Evolutionary conservation across 208 protist genomes (phyloP).

Genomic region (Naegleria fowleri): DNA sequence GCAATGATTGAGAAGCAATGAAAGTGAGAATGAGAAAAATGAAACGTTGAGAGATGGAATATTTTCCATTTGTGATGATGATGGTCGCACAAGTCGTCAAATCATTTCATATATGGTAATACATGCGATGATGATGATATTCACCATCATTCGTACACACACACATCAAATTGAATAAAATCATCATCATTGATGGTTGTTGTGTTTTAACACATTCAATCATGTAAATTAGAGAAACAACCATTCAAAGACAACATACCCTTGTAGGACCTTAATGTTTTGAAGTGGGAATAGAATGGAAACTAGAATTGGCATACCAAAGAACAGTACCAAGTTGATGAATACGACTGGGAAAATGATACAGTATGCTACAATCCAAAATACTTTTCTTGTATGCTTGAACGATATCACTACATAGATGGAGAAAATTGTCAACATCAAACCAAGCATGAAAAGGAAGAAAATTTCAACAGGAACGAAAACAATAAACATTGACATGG

Average conservation of each 20-base stretch:
- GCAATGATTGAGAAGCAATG: not conserved
- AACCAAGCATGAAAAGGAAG: not conserved
- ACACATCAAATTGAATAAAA: too few relatives aligned
- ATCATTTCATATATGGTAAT: too few relatives aligned
- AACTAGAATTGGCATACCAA: slow-evolving; percentile 7
- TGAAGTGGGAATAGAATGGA: not conserved
- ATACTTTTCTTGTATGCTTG: not conserved
- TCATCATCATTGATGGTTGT: too few relatives aligned
- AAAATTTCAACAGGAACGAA: not conserved
- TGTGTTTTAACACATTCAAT: too few relatives aligned
- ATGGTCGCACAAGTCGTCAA: too few relatives aligned
- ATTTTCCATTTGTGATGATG: too few relatives aligned
- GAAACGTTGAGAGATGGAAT: too few relatives aligned
- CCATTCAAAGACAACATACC: not conserved
- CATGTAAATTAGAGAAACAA: too few relatives aligned
- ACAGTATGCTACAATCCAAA: slow-evolving; percentile 1
- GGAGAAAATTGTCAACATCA: not conserved
- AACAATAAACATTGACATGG: not conserved
- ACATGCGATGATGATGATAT: too few relatives aligned
- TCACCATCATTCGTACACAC: too few relatives aligned
- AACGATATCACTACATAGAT: not conserved
- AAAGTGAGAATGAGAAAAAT: too few relatives aligned
- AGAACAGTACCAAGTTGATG: not conserved
- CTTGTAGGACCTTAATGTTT: not conserved
- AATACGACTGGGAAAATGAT: not conserved